These are phyloP conservation scores for Tylopilus intermedius DNA, from an alignment of 768 basidiomycete genomes.

Conservation along the genomic window DNA sequence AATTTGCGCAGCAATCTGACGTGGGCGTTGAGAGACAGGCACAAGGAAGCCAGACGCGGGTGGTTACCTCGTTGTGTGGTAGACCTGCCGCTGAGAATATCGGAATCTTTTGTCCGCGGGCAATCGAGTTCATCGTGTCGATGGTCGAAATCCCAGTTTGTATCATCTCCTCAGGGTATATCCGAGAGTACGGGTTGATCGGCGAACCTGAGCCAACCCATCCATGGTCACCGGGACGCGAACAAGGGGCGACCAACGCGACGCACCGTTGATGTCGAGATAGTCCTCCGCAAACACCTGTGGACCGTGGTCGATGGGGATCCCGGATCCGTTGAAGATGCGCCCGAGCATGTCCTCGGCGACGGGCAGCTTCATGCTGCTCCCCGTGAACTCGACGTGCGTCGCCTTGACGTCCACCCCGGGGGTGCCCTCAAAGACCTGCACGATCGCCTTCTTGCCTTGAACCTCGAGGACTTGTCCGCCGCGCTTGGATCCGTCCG, in stretches of 20 bases:
- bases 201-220: constrained; percentile 67
- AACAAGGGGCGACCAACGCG: background rate
- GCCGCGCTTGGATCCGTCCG: constrained; percentile 91
- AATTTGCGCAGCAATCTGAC: constrained; percentile 97
- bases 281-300: constrained; percentile 99
- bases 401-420: constrained; percentile 97
- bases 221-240: constrained; percentile 6
- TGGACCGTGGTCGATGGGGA: constrained; percentile 96
- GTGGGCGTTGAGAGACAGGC: constrained; percentile 20
- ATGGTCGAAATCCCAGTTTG: constrained; percentile 99
- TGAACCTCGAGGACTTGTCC: constrained; percentile 98
- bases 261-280: constrained; percentile 94
- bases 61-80: constrained; percentile 89
- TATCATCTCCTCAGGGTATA: constrained; percentile 99
- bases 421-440: constrained; percentile 97
- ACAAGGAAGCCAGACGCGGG: constrained; percentile 17
- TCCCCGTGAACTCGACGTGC: constrained; percentile 96
- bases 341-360: constrained; percentile 99
- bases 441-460: constrained; percentile 98
- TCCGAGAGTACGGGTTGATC: constrained; percentile 96
- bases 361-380: constrained; percentile 97
- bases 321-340: constrained; percentile 98
- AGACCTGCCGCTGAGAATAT: constrained; percentile 99
- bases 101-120: constrained; percentile 99
- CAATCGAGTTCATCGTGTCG: constrained; percentile 97